Evolutionary conservation across 345 rosid species (phyloP), one percentile per base, ranked within the genome.

Genomic region (Reutealis trisperma): DNA sequence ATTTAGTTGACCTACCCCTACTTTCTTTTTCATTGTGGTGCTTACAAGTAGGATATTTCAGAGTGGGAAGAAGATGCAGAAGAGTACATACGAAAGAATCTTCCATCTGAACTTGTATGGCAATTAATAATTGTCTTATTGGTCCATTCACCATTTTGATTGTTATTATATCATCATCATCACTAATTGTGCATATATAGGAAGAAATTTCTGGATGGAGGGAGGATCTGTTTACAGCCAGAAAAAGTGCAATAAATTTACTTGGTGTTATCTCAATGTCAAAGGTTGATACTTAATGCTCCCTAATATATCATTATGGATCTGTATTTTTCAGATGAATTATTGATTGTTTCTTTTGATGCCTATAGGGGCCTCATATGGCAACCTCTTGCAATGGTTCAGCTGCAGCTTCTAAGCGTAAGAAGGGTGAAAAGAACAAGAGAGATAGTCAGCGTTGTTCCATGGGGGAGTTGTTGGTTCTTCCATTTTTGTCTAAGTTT

Each of bases 31-130:
- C 65, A 77, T 75, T 60, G 60, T 47, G 42, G 22, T 78, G 65
- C 62, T 75, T 75, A 55, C 60, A 77, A 78, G 74, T 78, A 93
- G 98, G 97, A 93, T 84, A 81, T 89, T 72, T 83, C 85, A 72
- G 98, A 93, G 75, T 91, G 97, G 94, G 94, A 93, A 82, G 96
- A 91, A 80, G 98, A 93, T 83, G 86, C 94, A 70, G 93, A 90
- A 79, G 98, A 93, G 86, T 93, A 86, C 84, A 87, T 91, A 63
- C 85, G 91, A 83, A 91, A 91, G 83, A 91, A 91, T 83, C 89
- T 90, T 80, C 94, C 98, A 76, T 90, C 92, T 80, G 98, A 90
- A 80, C 82, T 93, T 83, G 98, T 93, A 87, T 72, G 90, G 3
- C 32, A 72, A 44, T 42, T 22, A 70, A 73, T 77, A 45, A 64